Evolutionary conservation across 129 eudicot species (phyloP).

Genomic region (Flaveria linearis): DNA sequence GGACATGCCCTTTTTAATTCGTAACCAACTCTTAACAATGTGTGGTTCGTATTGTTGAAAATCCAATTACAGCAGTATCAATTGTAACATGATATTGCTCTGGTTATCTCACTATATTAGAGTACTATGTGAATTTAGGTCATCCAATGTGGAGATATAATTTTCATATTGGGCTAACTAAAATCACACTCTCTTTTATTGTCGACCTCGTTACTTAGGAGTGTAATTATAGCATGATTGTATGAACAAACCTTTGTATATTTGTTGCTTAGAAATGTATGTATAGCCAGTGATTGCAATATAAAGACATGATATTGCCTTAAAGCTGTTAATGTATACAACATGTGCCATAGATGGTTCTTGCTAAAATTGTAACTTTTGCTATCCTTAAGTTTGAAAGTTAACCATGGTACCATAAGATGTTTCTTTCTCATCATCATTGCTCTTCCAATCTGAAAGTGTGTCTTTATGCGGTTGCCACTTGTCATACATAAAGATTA

Average conservation of each 20-base stretch:
- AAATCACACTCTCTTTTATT: neutral
- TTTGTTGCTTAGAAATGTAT: neutral
- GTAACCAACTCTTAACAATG: neutral
- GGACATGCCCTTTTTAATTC: neutral
- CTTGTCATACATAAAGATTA: neutral
- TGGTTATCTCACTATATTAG: no score
- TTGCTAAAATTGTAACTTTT: neutral
- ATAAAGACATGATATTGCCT: neutral
- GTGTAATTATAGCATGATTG: conserved; percentile 18
- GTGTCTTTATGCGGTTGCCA: neutral
- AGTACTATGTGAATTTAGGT: neutral
- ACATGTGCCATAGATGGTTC: neutral
- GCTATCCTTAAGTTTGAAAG: neutral
- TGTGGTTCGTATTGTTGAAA: neutral
- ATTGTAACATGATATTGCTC: no score
- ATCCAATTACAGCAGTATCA: no score
- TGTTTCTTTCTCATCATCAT: neutral
- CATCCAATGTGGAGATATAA: neutral
- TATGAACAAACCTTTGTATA: neutral
- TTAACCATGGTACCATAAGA: neutral
- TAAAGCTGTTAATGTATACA: neutral
- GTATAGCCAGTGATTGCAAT: neutral
- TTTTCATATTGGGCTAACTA: neutral
- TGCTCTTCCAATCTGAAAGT: neutral
- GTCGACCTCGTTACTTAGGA: neutral